Evolutionary conservation across 2,329 filamentous ascomycete species (phyloP), one percentile per base, ranked within the genome.

Genomic region (Phyllosticta citribraziliensis): DNA sequence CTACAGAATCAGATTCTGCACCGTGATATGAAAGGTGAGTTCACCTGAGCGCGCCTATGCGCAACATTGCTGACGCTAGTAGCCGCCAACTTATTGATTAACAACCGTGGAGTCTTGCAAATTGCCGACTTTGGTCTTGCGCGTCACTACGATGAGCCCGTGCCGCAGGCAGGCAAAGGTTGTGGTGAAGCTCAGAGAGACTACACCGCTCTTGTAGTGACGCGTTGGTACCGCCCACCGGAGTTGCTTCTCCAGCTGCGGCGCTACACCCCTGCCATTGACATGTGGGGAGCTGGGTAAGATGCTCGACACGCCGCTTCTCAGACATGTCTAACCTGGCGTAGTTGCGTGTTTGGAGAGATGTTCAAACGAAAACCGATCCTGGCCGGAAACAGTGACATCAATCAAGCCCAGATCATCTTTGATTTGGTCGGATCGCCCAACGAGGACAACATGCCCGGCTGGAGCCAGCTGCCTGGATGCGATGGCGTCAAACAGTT

Each of bases 41-140:
- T 20, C 6, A 6, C 35, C 17, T 19, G 25, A 24, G 76, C 76
- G 76, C 61, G 58, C 70, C 58, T 35, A 51, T 40, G 54, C 12
- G 11, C 20, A 55, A 27, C 35, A 12, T 27, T 9, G n/a, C 20
- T 24, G 8, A 53, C 24, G 24, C 53, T 52, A 30, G 12, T 19
- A 60, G 94, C 94, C 2, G 94, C 94, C 70, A 99, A 99, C 72
- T 82, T 99, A 33, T 84, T 99, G 63, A 99, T 99, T 75, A 96
- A 89, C 77, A 97, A 99, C 74, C 82, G 85, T 60, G 94, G 94
- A 22, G 87, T 96, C 61, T 82, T 99, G 11, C 93, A 97, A 74
- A 97, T 99, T 74, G 94, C 91, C 52, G 94, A 99, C 78, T 99
- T 99, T 69, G 94, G 94, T 67, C 82, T 99, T 35, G 94, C 94